These are phyloP conservation scores for Xerocomus brunneocitrinus DNA, from an alignment of 768 basidiomycete genomes.

Conservation along the genomic window DNA sequence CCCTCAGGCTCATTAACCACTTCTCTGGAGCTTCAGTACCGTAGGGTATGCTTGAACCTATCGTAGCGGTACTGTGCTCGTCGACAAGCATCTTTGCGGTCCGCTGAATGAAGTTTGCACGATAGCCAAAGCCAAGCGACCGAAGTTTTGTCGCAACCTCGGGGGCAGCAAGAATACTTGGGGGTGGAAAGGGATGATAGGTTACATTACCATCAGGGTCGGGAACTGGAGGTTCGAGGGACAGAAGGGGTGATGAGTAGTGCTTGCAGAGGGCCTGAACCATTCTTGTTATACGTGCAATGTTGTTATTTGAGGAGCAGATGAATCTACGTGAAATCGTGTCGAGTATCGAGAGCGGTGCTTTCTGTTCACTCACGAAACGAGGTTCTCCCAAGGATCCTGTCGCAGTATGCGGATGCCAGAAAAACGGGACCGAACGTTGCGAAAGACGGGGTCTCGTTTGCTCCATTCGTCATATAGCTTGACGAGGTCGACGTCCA, in stretches of 20 bases:
- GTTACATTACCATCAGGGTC: slow-evolving; percentile 27
- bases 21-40: slow-evolving; percentile 47
- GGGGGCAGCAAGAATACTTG: slow-evolving; percentile 57
- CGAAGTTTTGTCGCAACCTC: slow-evolving; percentile 64
- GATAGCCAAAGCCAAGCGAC: slow-evolving; percentile 89
- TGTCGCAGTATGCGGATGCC: slow-evolving; percentile 88
- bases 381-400: slow-evolving; percentile 93
- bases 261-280: slow-evolving; percentile 75
- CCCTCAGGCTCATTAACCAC: slow-evolving; percentile 57
- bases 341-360: slow-evolving; percentile 6
- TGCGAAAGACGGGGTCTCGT: slow-evolving; percentile 71
- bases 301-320: slow-evolving; percentile 97
- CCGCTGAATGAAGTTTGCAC: slow-evolving; percentile 82
- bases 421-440: slow-evolving; percentile 55
- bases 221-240: slow-evolving; percentile 33
- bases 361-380: slow-evolving; percentile 62
- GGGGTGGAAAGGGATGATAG: slow-evolving; percentile 85
- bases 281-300: slow-evolving; percentile 90
- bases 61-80: slow-evolving; percentile 33
- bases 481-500: slow-evolving; percentile 63
- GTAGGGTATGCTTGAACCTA: background rate
- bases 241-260: slow-evolving; percentile 68
- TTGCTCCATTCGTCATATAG: slow-evolving; percentile 76
- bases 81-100: slow-evolving; percentile 77
- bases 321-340: slow-evolving; percentile 65